A percentile compares a stretch with the other conserved stretches of the same genome.
Evolutionary conservation across 257 asterid genomes (phyloP).

Genomic region (Nicotiana knightiana): DNA sequence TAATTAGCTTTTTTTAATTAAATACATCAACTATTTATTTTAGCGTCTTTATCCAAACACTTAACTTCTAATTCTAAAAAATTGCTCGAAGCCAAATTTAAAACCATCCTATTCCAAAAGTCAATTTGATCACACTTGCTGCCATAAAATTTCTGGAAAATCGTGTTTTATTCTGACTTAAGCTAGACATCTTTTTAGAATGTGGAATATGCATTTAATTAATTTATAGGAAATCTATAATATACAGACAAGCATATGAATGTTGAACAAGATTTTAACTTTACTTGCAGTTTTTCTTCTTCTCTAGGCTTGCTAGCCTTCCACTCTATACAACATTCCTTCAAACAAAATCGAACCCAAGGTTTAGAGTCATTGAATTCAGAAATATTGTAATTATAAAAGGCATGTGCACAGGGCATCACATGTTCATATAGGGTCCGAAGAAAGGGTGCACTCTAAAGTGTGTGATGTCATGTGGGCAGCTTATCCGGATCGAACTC

Average conservation of each 20-base stretch:
- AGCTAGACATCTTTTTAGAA: not conserved
- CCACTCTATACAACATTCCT: not conserved
- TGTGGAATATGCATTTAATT: not conserved
- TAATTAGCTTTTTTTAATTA: too few relatives aligned
- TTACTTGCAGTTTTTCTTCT: not conserved
- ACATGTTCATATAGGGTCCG: too few relatives aligned
- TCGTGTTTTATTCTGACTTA: constrained; percentile 4
- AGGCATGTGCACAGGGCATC: too few relatives aligned
- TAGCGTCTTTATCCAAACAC: too few relatives aligned
- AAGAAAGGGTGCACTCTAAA: too few relatives aligned
- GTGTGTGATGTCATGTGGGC: too few relatives aligned
- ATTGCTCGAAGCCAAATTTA: too few relatives aligned
- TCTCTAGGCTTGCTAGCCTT: not conserved
- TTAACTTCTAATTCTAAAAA: too few relatives aligned
- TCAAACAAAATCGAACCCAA: not conserved
- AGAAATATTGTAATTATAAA: not conserved
- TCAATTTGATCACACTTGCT: not conserved
- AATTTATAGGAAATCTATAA: not conserved
- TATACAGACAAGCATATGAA: not conserved
- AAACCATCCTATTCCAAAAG: not conserved
- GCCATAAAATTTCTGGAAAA: not conserved
- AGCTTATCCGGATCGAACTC: too few relatives aligned
- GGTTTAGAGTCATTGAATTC: not conserved
- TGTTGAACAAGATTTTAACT: not conserved
- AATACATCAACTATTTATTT: too few relatives aligned